Percentiles rank a stretch among this genome's conserved stretches.
Conservation (phyloP, 495 filamentous ascomycete genomes). For the Podospora pseudoanserina region DNA sequence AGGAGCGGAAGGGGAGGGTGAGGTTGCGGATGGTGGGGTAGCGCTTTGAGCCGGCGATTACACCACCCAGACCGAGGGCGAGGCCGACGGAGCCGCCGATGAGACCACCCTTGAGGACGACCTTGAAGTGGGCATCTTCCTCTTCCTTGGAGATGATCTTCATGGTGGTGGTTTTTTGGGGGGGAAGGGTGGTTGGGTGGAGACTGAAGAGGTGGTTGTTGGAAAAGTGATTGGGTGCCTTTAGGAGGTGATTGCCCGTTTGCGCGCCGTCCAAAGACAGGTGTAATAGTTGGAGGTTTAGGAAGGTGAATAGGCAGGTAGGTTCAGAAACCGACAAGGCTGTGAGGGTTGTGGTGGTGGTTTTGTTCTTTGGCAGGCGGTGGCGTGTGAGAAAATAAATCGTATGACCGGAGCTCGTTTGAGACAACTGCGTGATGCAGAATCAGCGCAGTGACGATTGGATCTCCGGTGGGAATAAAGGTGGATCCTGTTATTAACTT, state of each 20-base stretch:
- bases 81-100: conserved; percentile 66
- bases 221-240: not conserved
- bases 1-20: conserved; percentile 82
- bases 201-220: not conserved
- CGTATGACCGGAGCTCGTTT: not conserved
- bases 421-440: not conserved
- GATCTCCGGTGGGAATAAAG: not conserved
- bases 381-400: conserved; percentile 8
- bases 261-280: not conserved
- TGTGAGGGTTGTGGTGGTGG: not conserved
- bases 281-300: not conserved
- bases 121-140: conserved; percentile 60
- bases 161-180: conserved; percentile 51
- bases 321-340: not conserved
- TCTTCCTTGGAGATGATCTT: conserved; percentile 95
- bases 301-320: not conserved
- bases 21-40: conserved; percentile 72
- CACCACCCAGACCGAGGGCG: conserved; percentile 58
- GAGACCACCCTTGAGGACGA: conserved; percentile 74
- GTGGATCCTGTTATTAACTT: not conserved
- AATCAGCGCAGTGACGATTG: not conserved
- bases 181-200: not conserved
- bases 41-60: conserved; percentile 56
- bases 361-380: not conserved
- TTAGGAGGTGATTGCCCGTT: not conserved